Evolutionary conservation across 805 yeast species (phyloP), one percentile per base, ranked within the genome.

Genomic region (Ogataea trehaloabstinens): DNA sequence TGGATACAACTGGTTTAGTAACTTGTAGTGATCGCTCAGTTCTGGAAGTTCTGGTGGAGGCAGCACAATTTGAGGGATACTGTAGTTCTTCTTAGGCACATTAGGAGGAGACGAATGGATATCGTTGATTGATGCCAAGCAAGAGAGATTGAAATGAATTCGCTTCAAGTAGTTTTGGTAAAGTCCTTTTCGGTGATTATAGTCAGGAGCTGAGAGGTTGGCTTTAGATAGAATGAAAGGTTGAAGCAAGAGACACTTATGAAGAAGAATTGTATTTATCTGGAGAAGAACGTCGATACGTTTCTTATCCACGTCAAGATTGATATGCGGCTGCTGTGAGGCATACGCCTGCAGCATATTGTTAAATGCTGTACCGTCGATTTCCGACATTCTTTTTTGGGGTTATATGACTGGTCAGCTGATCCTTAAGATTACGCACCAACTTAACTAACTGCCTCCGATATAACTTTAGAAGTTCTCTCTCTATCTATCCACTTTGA

Each of bases 41-140:
- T 75, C 82, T 0, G 80, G 79, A 61, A 75, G 64, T 31, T 74
- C 80, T 3, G 68, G 68, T 6, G 82, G 82, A 4, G 83, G 71
- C 1, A 74, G 61, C 42, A 76, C 66, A 28, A 76, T 72, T 21
- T 71, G 67, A 2, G 83, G 83, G 15, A 55, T 45, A 24, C 55
- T 45, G 32, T 57, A 55, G 40, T 53, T 57, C 33, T 57, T 59
- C 34, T 54, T 56, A 5, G 55, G 51, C 11, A 37, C 45, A 25
- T 54, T 58, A 20, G 58, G 45, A 34, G 53, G 41, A 34, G 53
- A 37, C 10, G 66, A 48, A 32, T 63, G 64, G 28, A 57, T 56
- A 24, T 65, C 68, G 37, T 63, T 64, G 18, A 64, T 61, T 4
- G 67, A 59, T 0, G 68, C 68, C 19, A 65, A 44, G 45, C 64